Evolutionary conservation across 2,329 filamentous ascomycete genomes (phyloP), one percentile per base, ranked within the genome.

Genomic region (Nannizziopsis arthrosporioides): DNA sequence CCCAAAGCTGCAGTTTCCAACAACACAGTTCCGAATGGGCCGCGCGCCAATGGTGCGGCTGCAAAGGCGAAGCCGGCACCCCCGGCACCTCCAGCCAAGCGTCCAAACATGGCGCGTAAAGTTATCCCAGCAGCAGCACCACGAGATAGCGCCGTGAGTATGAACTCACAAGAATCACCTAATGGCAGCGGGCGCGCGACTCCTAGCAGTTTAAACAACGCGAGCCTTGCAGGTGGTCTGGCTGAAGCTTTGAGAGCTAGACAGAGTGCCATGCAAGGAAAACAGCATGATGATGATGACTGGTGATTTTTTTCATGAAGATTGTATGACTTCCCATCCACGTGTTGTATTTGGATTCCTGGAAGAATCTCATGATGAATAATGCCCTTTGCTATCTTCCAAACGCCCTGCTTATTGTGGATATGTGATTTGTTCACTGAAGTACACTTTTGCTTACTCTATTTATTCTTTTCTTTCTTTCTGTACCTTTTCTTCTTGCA

Each of bases 171-270:
- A 53, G 54, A 80, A 69, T 66, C 78, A 68, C 55, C 75, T 62
- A 47, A 77, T 71, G 74, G 76, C 45, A 85, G 82, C 58, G 77
- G 82, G 35, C 83, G 81, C 55, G 81, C 72, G 53, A 87, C 83
- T 3, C 82, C 84, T 2, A 87, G 68, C 51, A 72, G 68, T 53
- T 55, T 64, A 32, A 68, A 64, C n/a, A 70, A 69, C 49, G 65
- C 81, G 11, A 85, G 81, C 62, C 63, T 87, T 52, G 81, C 78
- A 2, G 83, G 82, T 42, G 85, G 84, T 40, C 67, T 92, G 56
- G 85, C 85, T 2, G 84, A 89, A 62, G 84, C 84, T n/a, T 68
- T 92, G 57, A 70, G 84, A 57, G 82, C 83, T 38, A 74, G 85
- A 57, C 83, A 89, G 70, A 80, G 78, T 54, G 83, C 82, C 5